Base-by-base conservation (phyloP, 257 asterid species). In the Nicotiana tomentosiformis region DNA sequence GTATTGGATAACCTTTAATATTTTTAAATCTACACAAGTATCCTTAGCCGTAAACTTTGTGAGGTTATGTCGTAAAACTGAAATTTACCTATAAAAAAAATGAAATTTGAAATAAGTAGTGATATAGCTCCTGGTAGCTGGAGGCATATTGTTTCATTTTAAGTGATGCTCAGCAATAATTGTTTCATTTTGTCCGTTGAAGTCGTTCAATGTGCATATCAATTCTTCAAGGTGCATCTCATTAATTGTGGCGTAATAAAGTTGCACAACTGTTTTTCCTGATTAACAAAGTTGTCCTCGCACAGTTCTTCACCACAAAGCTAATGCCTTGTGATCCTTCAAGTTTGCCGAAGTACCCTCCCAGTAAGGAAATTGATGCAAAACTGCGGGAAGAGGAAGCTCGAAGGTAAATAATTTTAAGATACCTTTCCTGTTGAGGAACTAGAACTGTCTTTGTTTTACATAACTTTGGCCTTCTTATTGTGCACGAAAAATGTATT, bases 331-430 rank as follows among this genome's bases (percentile, higher is more conserved):
- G 99, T 70, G 93, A 91, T 86, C 99, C 99, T 30, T 92, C 93
- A 81, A 87, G 90, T 87, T 90, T 95, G 86, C 98, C 98, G 26
- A 90, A 88, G 85, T 93, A 95, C 88, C 99, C 97, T 72, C 99
- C 99, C 66, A 95, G 95, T 93, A 95, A 95, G 90, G 99, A 95
- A 89, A 92, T 95, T 17, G 99, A 95, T 89, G 99, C 97, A n/a
- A 95, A 95, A 86, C 76, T 90, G 87, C 90, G 99, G 56, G 97
- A 95, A 82, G 96, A 93, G 84, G 98, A 93, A 84, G 90, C 93
- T 81, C 90, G 92, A 90, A 91, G 94, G 98, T 95, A 58, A 11
- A 84, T 87, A 35, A 77, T 84, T 53, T 20, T 26, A 49, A 64
- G 74, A 58, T 79, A 17, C 61, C 4, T 87, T 77, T 43, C 49